Conservation (phyloP, 2,329 filamentous ascomycete species). For the Cercospora brassicicola region DNA sequence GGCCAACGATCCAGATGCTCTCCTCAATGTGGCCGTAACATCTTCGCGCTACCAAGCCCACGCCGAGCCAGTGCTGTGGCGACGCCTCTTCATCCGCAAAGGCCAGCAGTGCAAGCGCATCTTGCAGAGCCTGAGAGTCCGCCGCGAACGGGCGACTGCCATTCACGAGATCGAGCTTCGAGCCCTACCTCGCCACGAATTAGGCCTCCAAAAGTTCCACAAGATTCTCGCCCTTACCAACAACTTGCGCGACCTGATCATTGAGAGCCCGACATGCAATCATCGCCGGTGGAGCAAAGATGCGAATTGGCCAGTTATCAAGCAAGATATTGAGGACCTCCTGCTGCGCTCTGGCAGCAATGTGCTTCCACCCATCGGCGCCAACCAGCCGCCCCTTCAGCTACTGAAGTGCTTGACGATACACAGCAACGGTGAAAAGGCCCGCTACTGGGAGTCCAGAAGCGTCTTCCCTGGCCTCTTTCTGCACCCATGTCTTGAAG, state of each 20-base stretch:
- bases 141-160: not conserved
- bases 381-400: not conserved
- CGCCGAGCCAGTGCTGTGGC: slow-evolving; percentile 4
- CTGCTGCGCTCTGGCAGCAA: not conserved
- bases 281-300: not conserved
- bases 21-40: not conserved
- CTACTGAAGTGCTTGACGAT: slow-evolving; percentile 1
- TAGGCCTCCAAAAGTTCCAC: slow-evolving; percentile 3
- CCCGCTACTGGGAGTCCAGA: not conserved
- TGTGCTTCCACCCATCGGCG: not conserved
- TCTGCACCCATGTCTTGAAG: slow-evolving; percentile 7
- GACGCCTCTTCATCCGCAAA: not conserved
- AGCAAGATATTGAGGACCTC: not conserved
- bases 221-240: slow-evolving; percentile 2
- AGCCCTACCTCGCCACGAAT: not conserved
- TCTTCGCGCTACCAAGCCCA: not conserved
- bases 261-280: slow-evolving; percentile 7
- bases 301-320: slow-evolving; percentile 8
- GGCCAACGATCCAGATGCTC: not conserved
- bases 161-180: slow-evolving; percentile 9
- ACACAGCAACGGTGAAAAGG: slow-evolving; percentile 6
- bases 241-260: slow-evolving; percentile 1
- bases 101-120: not conserved
- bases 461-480: not conserved
- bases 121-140: not conserved